phyloP scores from a whole-genome alignment of 2,329 filamentous ascomycete genomes.

The Thielaviopsis punctulata region DNA sequence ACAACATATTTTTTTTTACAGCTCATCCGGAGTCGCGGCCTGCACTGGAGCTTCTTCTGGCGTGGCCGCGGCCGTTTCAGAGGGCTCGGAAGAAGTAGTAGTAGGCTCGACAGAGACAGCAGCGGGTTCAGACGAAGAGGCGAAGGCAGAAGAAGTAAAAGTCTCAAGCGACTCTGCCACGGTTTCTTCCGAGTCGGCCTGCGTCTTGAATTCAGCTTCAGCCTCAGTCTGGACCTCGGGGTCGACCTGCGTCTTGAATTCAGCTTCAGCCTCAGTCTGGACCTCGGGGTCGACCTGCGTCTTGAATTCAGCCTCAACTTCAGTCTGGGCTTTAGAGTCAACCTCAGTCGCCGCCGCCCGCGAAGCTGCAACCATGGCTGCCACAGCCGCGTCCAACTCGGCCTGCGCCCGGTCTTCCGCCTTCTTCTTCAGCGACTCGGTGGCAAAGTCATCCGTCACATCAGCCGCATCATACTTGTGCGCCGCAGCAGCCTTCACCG shows the following conservation, averaged over 20 bases:
- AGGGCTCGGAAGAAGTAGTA: conserved; percentile 8
- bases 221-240: conserved; percentile 14
- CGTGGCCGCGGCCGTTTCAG: conserved; percentile 10
- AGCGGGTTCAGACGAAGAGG: not conserved
- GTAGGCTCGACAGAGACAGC: not conserved
- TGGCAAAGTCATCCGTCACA: conserved; percentile 60
- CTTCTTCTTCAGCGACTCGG: conserved; percentile 41
- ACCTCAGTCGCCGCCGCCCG: not conserved
- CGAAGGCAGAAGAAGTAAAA: not conserved
- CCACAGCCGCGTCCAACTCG: conserved; percentile 5
- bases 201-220: conserved; percentile 13
- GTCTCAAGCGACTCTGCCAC: too few relatives aligned
- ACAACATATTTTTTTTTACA: not conserved
- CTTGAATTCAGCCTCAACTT: conserved; percentile 16
- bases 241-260: conserved; percentile 15
- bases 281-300: conserved; percentile 13
- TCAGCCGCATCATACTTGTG: conserved; percentile 73
- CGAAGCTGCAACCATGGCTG: conserved; percentile 9
- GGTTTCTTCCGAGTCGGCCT: conserved; percentile 12
- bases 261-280: conserved; percentile 13
- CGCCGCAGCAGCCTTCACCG: conserved; percentile 65
- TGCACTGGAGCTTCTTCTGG: not conserved
- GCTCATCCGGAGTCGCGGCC: conserved; percentile 1
- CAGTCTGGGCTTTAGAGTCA: conserved; percentile 12
- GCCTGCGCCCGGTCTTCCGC: conserved; percentile 27